Conservation (phyloP, 345 rosid genomes). For the Camelina laxa region DNA sequence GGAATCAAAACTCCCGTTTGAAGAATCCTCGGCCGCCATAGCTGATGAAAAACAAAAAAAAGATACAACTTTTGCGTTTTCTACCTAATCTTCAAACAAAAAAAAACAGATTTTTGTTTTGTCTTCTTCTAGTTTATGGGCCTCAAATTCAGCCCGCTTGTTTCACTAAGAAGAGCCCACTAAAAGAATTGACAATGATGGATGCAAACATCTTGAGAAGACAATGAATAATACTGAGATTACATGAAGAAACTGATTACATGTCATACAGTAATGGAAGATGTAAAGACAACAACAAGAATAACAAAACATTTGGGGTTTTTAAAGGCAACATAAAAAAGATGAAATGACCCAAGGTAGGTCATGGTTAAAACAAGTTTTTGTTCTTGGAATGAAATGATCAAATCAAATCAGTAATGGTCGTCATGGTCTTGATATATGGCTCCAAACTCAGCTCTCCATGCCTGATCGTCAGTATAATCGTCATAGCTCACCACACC, state of each 20-base stretch:
- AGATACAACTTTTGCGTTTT: background rate
- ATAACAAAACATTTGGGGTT: background rate
- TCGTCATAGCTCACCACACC: conserved; percentile 36
- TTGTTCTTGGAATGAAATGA: conserved; percentile 7
- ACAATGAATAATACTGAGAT: background rate
- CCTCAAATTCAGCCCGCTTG: conserved; percentile 3
- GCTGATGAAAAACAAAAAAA: conserved; percentile 2
- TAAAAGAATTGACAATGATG: no score
- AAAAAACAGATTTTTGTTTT: background rate
- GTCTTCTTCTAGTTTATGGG: conserved; percentile 18
- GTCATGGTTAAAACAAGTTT: background rate
- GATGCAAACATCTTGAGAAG: no score
- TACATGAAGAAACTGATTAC: conserved; percentile 7
- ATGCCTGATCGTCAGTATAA: conserved; percentile 74
- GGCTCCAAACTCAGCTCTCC: conserved; percentile 96
- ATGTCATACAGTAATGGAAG: conserved; percentile 15
- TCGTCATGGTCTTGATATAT: conserved; percentile 75
- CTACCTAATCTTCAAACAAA: conserved; percentile 34
- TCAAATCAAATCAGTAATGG: conserved; percentile 10
- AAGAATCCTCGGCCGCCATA: conserved; percentile 51
- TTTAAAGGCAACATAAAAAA: background rate
- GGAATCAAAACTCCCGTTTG: conserved; percentile 42
- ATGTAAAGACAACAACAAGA: conserved; percentile 27
- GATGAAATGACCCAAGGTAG: no score
- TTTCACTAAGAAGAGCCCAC: no score